A percentile compares a stretch with the other conserved stretches of the same genome.
Evolutionary conservation across 1,284 basidiomycete genomes (phyloP).

Genomic region (Schizophyllum amplum): DNA sequence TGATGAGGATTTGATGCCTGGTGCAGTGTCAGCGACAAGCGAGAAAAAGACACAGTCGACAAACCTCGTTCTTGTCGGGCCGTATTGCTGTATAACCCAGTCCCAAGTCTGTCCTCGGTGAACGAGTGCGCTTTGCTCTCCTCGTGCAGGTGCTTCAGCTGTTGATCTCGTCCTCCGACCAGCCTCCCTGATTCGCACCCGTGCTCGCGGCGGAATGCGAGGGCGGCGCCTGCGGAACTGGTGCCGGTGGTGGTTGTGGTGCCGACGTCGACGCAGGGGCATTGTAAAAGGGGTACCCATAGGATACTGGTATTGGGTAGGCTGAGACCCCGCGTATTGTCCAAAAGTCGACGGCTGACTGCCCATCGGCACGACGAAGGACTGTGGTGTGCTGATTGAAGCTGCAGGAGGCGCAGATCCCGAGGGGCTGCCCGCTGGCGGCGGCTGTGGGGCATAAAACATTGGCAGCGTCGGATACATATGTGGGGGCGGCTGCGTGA

Average conservation of each 20-base stretch:
- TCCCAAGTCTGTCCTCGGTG: constrained; percentile 18
- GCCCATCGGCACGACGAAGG: constrained; percentile 52
- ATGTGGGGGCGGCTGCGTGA: constrained; percentile 54
- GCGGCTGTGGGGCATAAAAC: constrained; percentile 25
- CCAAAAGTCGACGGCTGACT: constrained; percentile 33
- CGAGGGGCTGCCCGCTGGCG: constrained; percentile 15
- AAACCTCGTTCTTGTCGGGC: neutral
- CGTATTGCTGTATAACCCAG: neutral
- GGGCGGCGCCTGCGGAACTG: constrained; percentile 5
- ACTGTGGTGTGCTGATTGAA: constrained; percentile 59
- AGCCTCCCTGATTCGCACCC: constrained; percentile 56
- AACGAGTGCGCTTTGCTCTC: constrained; percentile 33
- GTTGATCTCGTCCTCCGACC: constrained; percentile 72
- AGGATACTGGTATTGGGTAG: constrained; percentile 45
- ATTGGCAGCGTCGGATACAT: constrained; percentile 40
- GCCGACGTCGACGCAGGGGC: constrained; percentile 3
- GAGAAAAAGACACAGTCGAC: neutral
- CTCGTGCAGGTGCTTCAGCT: constrained; percentile 56
- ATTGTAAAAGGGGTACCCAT: constrained; percentile 9
- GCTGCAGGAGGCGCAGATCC: constrained; percentile 21
- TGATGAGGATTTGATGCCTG: constrained; percentile 72
- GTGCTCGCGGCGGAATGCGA: constrained; percentile 26
- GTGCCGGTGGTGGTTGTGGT: neutral
- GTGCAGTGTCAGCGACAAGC: constrained; percentile 1
- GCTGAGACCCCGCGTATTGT: constrained; percentile 51